phyloP scores from a whole-genome alignment of 1,284 basidiomycete genomes.

The Xerocomus minutiporus region DNA sequence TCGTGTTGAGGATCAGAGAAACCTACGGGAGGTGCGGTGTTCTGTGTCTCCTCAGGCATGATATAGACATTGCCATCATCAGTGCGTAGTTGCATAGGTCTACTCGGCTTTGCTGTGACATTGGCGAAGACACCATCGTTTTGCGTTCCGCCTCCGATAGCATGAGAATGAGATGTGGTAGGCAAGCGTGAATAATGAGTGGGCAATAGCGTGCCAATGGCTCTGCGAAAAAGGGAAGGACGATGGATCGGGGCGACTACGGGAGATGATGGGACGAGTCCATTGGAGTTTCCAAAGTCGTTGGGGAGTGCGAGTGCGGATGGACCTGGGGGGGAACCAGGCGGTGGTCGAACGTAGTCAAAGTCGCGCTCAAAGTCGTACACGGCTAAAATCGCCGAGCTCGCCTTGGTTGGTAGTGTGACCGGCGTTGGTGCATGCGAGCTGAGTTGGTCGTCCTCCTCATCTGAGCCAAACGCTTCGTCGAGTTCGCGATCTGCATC shows the following conservation, averaged over 20 bases:
- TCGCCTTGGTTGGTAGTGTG: constrained; percentile 9
- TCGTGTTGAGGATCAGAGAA: neutral
- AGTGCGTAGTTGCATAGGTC: constrained; percentile 41
- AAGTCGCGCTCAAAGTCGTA: constrained; percentile 86
- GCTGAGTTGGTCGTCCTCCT: constrained; percentile 47
- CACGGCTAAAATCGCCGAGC: constrained; percentile 29
- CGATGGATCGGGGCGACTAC: constrained; percentile 37
- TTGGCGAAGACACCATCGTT: constrained; percentile 98
- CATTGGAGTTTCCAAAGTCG: constrained; percentile 79
- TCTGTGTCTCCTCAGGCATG: constrained; percentile 77
- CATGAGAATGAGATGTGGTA: constrained; percentile 31
- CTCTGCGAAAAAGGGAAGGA: constrained; percentile 56
- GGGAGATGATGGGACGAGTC: constrained; percentile 58
- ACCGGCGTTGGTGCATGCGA: constrained; percentile 34
- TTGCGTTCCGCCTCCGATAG: constrained; percentile 72
- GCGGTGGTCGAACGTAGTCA: constrained; percentile 68
- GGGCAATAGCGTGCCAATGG: constrained; percentile 67
- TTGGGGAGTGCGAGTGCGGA: constrained; percentile 59
- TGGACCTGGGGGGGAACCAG: constrained; percentile 72
- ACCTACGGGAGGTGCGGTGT: constrained; percentile 80
- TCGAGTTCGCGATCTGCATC: constrained; percentile 61
- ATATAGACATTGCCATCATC: constrained; percentile 62
- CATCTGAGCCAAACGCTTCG: constrained; percentile 58
- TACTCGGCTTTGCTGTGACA: constrained; percentile 83
- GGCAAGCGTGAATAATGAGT: constrained; percentile 66